phyloP scores from a whole-genome alignment of 2,329 filamentous ascomycete species.

The Fusarium penzigii region DNA sequence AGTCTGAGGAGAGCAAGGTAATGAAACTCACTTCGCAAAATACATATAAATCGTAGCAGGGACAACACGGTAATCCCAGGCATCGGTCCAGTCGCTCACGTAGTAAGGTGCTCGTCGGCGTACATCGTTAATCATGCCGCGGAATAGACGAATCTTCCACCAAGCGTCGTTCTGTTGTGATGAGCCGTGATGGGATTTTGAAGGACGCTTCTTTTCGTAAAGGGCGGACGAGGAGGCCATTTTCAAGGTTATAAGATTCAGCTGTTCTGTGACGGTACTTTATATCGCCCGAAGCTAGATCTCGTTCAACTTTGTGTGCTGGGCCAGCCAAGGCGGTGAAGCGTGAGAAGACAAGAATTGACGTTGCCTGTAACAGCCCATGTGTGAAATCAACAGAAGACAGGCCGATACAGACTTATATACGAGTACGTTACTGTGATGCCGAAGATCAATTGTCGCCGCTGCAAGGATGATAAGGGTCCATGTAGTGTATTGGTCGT shows the following conservation, averaged over 20 bases:
- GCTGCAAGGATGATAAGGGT: not conserved
- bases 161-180: slow-evolving; percentile 43
- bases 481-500: too few relatives aligned
- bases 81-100: slow-evolving; percentile 79
- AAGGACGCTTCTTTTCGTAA: slow-evolving; percentile 7
- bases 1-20: not conserved
- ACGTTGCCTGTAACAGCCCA: not conserved
- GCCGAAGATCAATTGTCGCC: not conserved
- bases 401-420: not conserved
- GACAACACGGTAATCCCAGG: slow-evolving; percentile 87
- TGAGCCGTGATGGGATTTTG: slow-evolving; percentile 1
- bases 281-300: not conserved
- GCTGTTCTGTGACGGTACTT: not conserved
- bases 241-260: not conserved
- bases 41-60: slow-evolving; percentile 92
- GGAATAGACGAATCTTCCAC: slow-evolving; percentile 76
- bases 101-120: slow-evolving; percentile 76
- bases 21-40: slow-evolving; percentile 74
- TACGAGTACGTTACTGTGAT: not conserved
- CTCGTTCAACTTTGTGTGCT: too few relatives aligned
- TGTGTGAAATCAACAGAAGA: not conserved
- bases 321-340: too few relatives aligned
- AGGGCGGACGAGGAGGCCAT: slow-evolving; percentile 16
- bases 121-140: slow-evolving; percentile 78
- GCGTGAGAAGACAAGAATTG: too few relatives aligned